Conservation (phyloP, 2,329 filamentous ascomycete species). For the Venturia effusa region DNA sequence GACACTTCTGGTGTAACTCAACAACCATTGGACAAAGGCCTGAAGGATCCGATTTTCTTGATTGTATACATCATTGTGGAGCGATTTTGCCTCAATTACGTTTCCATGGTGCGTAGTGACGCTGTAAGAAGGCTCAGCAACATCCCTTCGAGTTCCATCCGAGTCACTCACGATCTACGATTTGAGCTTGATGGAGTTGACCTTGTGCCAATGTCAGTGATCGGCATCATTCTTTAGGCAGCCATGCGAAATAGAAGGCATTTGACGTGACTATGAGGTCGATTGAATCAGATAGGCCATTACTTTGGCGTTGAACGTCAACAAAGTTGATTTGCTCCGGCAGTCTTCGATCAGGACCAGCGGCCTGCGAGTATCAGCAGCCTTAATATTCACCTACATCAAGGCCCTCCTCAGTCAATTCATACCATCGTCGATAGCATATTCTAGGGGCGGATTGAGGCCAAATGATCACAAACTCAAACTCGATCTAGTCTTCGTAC, state of each 20-base stretch:
- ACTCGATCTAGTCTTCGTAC: too few relatives aligned
- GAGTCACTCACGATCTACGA: too few relatives aligned
- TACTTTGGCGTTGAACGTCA: not conserved
- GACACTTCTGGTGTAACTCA: constrained; percentile 33
- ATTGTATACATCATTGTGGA: constrained; percentile 49
- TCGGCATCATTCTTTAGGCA: too few relatives aligned
- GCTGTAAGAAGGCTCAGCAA: not conserved
- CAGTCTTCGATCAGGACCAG: constrained; percentile 20
- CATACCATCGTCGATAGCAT: constrained; percentile 19
- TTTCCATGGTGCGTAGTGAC: constrained; percentile 36
- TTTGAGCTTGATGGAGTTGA: too few relatives aligned
- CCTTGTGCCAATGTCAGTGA: too few relatives aligned
- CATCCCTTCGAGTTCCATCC: not conserved
- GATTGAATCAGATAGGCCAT: too few relatives aligned
- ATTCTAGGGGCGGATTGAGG: constrained; percentile 19
- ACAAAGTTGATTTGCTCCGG: not conserved
- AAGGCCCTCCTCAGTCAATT: constrained; percentile 18
- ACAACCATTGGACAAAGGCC: constrained; percentile 38
- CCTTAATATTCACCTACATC: constrained; percentile 19
- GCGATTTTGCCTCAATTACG: constrained; percentile 42
- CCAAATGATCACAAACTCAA: constrained; percentile 21
- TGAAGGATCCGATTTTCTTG: constrained; percentile 39
- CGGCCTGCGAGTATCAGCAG: constrained; percentile 19
- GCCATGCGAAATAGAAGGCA: too few relatives aligned
- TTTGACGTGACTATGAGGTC: too few relatives aligned